Percentiles rank a stretch among this genome's conserved stretches.
phyloP scores from a whole-genome alignment of 345 rosid species.

The Kandelia obovata region DNA sequence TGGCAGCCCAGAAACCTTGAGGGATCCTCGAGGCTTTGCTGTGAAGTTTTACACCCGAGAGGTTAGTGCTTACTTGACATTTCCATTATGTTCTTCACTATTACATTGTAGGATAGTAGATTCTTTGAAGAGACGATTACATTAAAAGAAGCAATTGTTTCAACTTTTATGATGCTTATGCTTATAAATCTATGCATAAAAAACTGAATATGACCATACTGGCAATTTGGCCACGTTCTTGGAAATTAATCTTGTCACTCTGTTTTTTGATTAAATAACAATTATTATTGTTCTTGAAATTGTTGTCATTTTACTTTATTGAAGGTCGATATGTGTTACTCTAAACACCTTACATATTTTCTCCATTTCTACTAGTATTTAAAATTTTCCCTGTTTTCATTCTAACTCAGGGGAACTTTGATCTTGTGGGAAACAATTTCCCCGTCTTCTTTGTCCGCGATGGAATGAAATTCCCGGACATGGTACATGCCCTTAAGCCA shows the following conservation, averaged over 20 bases:
- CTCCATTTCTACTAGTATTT: neutral
- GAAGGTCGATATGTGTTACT: neutral
- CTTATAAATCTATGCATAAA: neutral
- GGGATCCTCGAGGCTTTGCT: conserved; percentile 97
- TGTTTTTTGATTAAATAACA: no score
- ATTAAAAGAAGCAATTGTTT: no score
- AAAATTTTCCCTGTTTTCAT: neutral
- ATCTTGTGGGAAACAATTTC: conserved; percentile 97
- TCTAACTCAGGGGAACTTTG: conserved; percentile 80
- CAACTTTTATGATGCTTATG: neutral
- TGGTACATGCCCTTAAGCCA: conserved; percentile 93
- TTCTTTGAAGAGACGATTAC: neutral
- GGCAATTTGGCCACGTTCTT: neutral
- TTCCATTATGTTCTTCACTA: neutral
- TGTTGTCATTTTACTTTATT: neutral
- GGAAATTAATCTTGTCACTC: neutral
- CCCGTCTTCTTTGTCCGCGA: conserved; percentile 94
- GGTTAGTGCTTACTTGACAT: conserved; percentile 36
- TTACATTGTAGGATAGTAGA: neutral
- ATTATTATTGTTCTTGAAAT: neutral
- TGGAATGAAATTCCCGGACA: conserved; percentile 95
- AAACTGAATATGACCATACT: no score
- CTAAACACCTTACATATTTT: no score
- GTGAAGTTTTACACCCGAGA: conserved; percentile 98
- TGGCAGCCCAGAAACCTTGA: conserved; percentile 96